phyloP scores from a whole-genome alignment of 2,329 filamentous ascomycete genomes.

The Domatiomyces catenatus region DNA sequence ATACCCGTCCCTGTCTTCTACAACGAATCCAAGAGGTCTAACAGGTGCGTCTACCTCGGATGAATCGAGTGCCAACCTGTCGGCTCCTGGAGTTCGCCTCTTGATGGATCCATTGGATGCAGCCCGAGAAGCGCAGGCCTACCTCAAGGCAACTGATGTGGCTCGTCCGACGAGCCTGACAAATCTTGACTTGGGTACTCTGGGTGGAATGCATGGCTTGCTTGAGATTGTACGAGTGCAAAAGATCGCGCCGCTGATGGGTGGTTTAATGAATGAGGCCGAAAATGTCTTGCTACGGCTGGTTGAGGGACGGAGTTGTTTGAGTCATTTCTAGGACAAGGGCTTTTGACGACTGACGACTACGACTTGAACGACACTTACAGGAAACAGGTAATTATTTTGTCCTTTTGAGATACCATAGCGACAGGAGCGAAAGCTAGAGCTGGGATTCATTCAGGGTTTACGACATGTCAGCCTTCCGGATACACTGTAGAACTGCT shows the following conservation, averaged over 20 bases:
- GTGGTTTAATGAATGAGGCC: conserved; percentile 24
- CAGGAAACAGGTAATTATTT: not conserved
- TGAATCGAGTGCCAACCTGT: conserved; percentile 6
- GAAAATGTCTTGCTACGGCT: conserved; percentile 21
- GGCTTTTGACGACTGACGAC: not conserved
- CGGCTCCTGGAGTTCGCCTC: conserved; percentile 8
- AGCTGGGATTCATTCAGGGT: not conserved
- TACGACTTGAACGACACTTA: not conserved
- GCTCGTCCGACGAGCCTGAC: conserved; percentile 7
- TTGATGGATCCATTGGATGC: conserved; percentile 11
- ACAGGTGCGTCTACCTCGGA: conserved; percentile 9
- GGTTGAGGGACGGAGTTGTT: conserved; percentile 17
- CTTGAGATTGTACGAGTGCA: conserved; percentile 20
- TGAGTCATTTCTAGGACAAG: conserved; percentile 18
- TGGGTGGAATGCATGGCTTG: conserved; percentile 18
- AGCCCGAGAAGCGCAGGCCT: conserved; percentile 9
- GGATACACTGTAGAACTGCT: not conserved
- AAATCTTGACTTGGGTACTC: conserved; percentile 9
- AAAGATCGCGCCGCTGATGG: conserved; percentile 17
- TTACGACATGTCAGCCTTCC: not conserved
- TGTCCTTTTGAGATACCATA: not conserved
- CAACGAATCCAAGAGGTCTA: conserved; percentile 1
- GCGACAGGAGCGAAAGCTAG: not conserved
- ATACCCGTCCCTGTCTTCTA: conserved; percentile 10
- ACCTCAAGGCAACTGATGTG: conserved; percentile 10